A percentile compares a stretch with the other conserved stretches of the same genome.
phyloP scores from a whole-genome alignment of 2,329 filamentous ascomycete species.

The Trichoderma semiorbis region DNA sequence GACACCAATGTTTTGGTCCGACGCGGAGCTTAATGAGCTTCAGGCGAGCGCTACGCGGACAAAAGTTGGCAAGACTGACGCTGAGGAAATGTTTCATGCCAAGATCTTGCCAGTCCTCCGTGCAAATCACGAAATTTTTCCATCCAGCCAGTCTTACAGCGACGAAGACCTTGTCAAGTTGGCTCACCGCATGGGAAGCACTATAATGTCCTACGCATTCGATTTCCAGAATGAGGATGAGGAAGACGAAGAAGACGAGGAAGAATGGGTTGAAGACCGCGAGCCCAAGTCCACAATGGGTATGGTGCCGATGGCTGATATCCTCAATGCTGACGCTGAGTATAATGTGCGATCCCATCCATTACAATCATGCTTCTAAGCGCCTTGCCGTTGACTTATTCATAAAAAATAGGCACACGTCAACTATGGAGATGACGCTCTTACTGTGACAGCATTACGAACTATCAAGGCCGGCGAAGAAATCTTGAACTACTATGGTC shows the following conservation, averaged over 20 bases:
- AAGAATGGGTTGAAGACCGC: constrained; percentile 63
- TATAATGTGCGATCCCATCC: constrained; percentile 62
- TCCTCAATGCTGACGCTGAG: constrained; percentile 83
- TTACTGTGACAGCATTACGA: constrained; percentile 70
- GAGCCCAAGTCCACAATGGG: constrained; percentile 62
- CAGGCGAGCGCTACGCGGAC: constrained; percentile 72
- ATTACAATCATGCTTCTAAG: background rate
- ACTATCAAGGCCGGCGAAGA: constrained; percentile 69
- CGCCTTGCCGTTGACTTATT: background rate
- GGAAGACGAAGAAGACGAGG: constrained; percentile 56
- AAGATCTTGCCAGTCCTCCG: constrained; percentile 51
- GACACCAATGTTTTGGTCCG: constrained; percentile 86
- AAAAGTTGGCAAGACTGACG: constrained; percentile 72
- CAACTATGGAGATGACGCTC: constrained; percentile 49
- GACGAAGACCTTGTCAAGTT: constrained; percentile 48
- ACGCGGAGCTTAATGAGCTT: constrained; percentile 65
- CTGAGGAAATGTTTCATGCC: constrained; percentile 64
- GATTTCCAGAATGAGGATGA: constrained; percentile 64
- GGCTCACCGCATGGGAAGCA: constrained; percentile 78
- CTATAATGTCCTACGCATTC: constrained; percentile 92
- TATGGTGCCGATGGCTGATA: constrained; percentile 88
- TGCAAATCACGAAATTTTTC: constrained; percentile 44
- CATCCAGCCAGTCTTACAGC: constrained; percentile 30
- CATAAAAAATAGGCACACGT: constrained; percentile 45
- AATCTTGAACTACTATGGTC: constrained; percentile 86